Percentiles rank a stretch among this genome's conserved stretches.
Evolutionary conservation across 2,329 filamentous ascomycete species (phyloP).

Genomic region (Monosporascus sp.): DNA sequence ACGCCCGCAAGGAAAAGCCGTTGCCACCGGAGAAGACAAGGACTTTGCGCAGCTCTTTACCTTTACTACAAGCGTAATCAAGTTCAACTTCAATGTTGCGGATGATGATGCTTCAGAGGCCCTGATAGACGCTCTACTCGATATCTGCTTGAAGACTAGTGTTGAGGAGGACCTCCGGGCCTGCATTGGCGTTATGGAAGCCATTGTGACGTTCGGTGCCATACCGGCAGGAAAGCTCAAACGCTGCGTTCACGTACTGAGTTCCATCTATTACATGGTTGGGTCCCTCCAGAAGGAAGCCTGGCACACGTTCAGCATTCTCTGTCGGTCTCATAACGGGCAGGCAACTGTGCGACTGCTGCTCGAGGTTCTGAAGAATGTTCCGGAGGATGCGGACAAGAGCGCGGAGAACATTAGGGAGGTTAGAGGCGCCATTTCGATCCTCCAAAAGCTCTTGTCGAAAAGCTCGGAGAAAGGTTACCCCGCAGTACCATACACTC

Average conservation of each 20-base stretch:
- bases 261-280: conserved; percentile 65
- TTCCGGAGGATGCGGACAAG: conserved; percentile 37
- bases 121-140: conserved; percentile 57
- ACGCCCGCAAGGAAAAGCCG: conserved; percentile 36
- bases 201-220: conserved; percentile 66
- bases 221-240: conserved; percentile 59
- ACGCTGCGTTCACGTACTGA: conserved; percentile 64
- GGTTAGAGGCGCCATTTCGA: conserved; percentile 56
- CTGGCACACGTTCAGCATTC: conserved; percentile 65
- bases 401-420: conserved; percentile 49
- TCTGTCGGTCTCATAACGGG: conserved; percentile 69
- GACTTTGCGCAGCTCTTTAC: conserved; percentile 59
- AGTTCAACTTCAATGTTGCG: conserved; percentile 68
- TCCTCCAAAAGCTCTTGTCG: conserved; percentile 57
- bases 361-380: conserved; percentile 53
- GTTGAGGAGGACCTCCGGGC: conserved; percentile 59
- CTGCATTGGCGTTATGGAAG: conserved; percentile 63
- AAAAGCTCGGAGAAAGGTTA: conserved; percentile 56
- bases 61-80: conserved; percentile 63
- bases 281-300: conserved; percentile 54
- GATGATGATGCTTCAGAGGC: conserved; percentile 55
- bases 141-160: conserved; percentile 64
- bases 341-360: conserved; percentile 62
- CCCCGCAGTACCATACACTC: conserved; percentile 51
- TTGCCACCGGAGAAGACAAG: conserved; percentile 48